Percentiles rank a stretch among this genome's conserved stretches.
Conservation (phyloP, 352 stramenopile species). For the Globisporangium recalcitrans region DNA sequence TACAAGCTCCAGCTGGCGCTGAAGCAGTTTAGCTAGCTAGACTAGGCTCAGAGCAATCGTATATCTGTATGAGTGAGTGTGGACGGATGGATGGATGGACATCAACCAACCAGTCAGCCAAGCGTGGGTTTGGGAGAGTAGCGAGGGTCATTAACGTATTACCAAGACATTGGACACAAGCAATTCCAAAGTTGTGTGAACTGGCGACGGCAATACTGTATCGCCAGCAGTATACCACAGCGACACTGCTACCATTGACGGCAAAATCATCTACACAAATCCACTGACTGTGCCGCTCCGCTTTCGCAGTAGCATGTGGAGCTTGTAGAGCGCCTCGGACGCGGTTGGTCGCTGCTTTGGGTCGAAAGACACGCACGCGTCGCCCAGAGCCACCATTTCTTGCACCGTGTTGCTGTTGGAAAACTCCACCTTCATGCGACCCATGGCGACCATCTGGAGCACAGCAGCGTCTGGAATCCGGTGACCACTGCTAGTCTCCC, state of each 20-base stretch:
- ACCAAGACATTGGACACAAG: neutral
- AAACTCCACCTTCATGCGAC: conserved; percentile 32
- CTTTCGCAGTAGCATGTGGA: conserved; percentile 24
- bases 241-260: no score
- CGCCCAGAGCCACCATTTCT: conserved; percentile 26
- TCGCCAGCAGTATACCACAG: no score
- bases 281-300: neutral
- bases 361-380: conserved; percentile 35
- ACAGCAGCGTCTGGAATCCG: conserved; percentile 29
- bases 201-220: no score
- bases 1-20: conserved; percentile 33
- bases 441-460: conserved; percentile 32
- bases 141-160: neutral
- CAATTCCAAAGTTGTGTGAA: no score
- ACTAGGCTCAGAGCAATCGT: neutral
- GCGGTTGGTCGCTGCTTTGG: conserved; percentile 32
- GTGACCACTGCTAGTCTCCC: conserved; percentile 19
- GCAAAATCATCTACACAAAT: neutral
- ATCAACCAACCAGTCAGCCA: neutral
- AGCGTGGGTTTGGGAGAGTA: neutral
- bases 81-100: neutral
- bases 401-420: conserved; percentile 19
- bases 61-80: neutral
- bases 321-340: conserved; percentile 27
- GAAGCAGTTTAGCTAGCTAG: conserved; percentile 8